These are phyloP conservation scores for Cercophora newfieldiana DNA, from an alignment of 495 filamentous ascomycete species.

Conservation along the genomic window DNA sequence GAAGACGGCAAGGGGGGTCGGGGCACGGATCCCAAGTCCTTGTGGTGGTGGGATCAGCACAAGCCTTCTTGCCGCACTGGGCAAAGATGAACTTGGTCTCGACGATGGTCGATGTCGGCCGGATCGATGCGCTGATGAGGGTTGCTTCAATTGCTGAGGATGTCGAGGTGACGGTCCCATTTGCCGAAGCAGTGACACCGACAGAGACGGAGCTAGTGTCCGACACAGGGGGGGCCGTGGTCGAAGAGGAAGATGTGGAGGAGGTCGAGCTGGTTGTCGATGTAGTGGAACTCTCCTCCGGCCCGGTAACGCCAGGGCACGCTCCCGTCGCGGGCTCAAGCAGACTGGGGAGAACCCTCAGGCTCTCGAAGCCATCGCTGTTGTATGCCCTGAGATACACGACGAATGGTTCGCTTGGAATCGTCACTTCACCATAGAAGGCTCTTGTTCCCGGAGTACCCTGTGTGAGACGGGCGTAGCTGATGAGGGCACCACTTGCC, in stretches of 20 bases:
- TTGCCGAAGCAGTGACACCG: too few species aligned
- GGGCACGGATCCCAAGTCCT: not conserved
- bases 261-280: not conserved
- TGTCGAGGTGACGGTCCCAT: not conserved
- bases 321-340: not conserved
- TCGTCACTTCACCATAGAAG: not conserved
- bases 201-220: too few species aligned
- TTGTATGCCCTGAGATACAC: not conserved
- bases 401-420: not conserved
- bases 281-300: not conserved
- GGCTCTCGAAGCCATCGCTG: not conserved
- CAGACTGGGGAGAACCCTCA: not conserved
- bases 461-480: not conserved
- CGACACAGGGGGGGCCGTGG: not conserved
- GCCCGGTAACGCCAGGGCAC: not conserved
- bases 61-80: not conserved
- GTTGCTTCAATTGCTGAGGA: not conserved
- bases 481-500: not conserved
- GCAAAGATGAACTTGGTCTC: not conserved
- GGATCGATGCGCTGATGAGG: not conserved
- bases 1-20: not conserved
- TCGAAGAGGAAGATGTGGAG: not conserved
- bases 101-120: not conserved
- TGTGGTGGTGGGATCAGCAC: not conserved
- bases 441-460: not conserved